A percentile compares a stretch with the other conserved stretches of the same genome.
Evolutionary conservation across 2,329 filamentous ascomycete species (phyloP).

Genomic region (Teratosphaeria pseudoeucalypti): DNA sequence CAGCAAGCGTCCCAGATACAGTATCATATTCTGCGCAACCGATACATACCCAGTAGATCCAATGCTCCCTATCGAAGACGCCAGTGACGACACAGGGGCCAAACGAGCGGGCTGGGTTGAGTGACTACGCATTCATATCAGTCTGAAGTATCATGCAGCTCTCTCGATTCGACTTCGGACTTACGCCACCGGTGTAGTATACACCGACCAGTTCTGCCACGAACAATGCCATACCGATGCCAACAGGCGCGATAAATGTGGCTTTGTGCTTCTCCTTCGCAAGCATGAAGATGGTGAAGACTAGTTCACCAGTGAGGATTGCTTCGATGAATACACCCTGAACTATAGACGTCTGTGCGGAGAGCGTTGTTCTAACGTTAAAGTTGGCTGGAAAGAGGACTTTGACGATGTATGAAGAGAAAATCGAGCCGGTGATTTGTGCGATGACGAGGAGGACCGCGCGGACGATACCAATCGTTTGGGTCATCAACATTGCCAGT

Average conservation of each 20-base stretch:
- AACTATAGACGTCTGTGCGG: conserved; percentile 15
- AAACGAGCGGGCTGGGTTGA: conserved; percentile 27
- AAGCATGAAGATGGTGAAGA: conserved; percentile 27
- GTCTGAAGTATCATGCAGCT: not conserved
- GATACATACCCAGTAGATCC: conserved; percentile 19
- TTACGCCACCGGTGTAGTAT: conserved; percentile 24
- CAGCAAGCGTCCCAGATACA: not conserved
- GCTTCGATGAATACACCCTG: conserved; percentile 26
- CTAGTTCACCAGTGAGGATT: conserved; percentile 22
- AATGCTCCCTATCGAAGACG: conserved; percentile 21
- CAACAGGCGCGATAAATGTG: conserved; percentile 55
- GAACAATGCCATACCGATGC: conserved; percentile 62
- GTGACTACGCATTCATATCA: conserved; percentile 14
- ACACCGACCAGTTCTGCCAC: conserved; percentile 33
- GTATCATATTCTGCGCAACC: conserved; percentile 1
- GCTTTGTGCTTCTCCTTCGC: conserved; percentile 26
- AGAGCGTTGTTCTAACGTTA: conserved; percentile 20
- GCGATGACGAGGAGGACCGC: conserved; percentile 18
- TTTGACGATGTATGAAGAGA: conserved; percentile 21
- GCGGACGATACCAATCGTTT: conserved; percentile 15
- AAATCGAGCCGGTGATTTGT: conserved; percentile 22
- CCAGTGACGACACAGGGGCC: conserved; percentile 24
- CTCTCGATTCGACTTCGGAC: not conserved
- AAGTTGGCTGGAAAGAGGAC: conserved; percentile 19
- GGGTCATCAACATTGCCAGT: conserved; percentile 19